Conservation (phyloP, 2,329 filamentous ascomycete genomes). For the Arthroderma uncinatum region DNA sequence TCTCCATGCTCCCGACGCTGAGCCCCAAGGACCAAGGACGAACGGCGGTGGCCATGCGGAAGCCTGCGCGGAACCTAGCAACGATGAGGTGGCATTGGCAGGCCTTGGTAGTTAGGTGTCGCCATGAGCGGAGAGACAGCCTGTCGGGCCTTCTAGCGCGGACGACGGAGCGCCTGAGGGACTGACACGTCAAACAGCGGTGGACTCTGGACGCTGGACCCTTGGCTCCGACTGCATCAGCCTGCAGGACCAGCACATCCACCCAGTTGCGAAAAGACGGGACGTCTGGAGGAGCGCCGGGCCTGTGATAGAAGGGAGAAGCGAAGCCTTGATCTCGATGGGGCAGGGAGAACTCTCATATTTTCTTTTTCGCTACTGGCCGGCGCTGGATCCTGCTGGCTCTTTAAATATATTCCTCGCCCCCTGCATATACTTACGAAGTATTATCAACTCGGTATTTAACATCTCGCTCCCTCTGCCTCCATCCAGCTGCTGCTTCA, state of each 20-base stretch:
- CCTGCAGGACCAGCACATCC: background rate
- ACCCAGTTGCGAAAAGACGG: background rate
- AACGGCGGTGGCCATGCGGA: background rate
- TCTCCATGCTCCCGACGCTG: no score
- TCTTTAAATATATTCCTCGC: background rate
- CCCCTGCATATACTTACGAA: conserved; percentile 1
- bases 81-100: background rate
- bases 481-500: background rate
- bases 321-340: background rate
- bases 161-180: background rate
- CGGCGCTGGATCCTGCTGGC: background rate
- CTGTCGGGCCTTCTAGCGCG: background rate
- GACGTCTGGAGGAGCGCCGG: background rate
- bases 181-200: conserved; percentile 7
- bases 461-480: background rate
- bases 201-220: conserved; percentile 3
- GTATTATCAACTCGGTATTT: background rate
- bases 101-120: background rate
- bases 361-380: conserved; percentile 2
- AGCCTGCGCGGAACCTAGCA: background rate
- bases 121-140: background rate
- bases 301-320: background rate
- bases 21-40: no score
- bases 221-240: background rate
- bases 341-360: background rate